Evolutionary conservation across 2,329 filamentous ascomycete genomes (phyloP), one percentile per base, ranked within the genome.

Genomic region (Colletotrichum chlorophyti): DNA sequence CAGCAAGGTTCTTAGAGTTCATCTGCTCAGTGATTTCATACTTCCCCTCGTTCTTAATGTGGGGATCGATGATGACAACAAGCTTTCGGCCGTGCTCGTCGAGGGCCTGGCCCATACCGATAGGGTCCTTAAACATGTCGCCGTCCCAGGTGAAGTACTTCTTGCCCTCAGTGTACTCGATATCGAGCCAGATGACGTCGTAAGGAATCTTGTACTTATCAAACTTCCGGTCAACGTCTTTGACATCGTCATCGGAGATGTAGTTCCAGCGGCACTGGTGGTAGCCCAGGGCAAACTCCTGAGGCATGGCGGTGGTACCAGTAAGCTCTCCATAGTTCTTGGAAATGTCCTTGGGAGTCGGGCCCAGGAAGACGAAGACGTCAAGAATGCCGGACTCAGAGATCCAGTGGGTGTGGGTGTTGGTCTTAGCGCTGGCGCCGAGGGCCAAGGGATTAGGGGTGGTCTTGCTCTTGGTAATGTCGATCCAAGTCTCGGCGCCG

Each of bases 201-300:
- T 98, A 99, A 0, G 95, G 95, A 52, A 99, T 97, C 70, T 91
- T 89, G 75, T 88, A 86, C 77, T 95, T 96, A 78, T 98, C 93
- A 79, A 99, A 97, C 72, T 96, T 96, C 64, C 91, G 88, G 72
- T 98, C 93, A 37, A 99, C 94, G 68, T 98, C 93, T 73, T 91
- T 96, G 58, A 99, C 93, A 74, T 99, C 95, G 64, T 97, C 93
- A 67, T 97, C 94, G 1, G 92, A 96, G 54, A 97, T 89, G 71
- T 99, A 99, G 77, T 99, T 99, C 95, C 95, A 99, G 66, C 95
- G 90, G 73, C 95, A 98, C 74, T 99, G 95, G 70, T 99, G 95
- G 74, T 98, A 97, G 11, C 86, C 95, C 65, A 99, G 87, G 2
- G 94, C 84, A 67, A 97, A 97, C 63, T 95, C 90, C 68, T 97